These are phyloP conservation scores for Dendrocalamus sinicus DNA, from an alignment of 176 grass and related monocot species.

Conservation along the genomic window DNA sequence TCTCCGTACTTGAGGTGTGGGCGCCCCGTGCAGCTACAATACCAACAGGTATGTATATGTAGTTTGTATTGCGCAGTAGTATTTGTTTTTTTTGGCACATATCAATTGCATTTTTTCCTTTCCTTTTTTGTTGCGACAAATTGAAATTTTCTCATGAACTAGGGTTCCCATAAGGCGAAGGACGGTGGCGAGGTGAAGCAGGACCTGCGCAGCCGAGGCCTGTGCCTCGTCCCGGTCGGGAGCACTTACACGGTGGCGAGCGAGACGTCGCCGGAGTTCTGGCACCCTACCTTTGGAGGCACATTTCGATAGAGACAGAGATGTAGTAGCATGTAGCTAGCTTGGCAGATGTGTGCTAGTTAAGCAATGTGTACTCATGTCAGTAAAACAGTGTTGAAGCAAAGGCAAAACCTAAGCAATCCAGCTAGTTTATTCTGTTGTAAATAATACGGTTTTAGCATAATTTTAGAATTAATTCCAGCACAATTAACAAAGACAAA, in stretches of 20 bases:
- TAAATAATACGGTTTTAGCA: too few relatives aligned
- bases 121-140: too few relatives aligned
- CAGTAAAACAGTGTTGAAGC: slow-evolving; percentile 8
- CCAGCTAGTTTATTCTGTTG: too few relatives aligned
- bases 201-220: slow-evolving; percentile 72
- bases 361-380: not conserved
- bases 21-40: slow-evolving; percentile 46
- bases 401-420: not conserved
- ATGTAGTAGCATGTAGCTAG: not conserved
- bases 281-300: slow-evolving; percentile 80
- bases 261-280: slow-evolving; percentile 68
- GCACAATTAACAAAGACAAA: too few relatives aligned
- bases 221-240: slow-evolving; percentile 80
- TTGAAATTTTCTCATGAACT: slow-evolving; percentile 22
- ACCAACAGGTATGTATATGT: slow-evolving; percentile 46
- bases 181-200: slow-evolving; percentile 38
- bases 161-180: slow-evolving; percentile 43
- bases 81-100: not conserved
- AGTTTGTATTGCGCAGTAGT: not conserved
- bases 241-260: slow-evolving; percentile 69
- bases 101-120: not conserved
- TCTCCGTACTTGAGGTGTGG: slow-evolving; percentile 74
- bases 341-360: not conserved
- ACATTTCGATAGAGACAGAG: slow-evolving; percentile 58
- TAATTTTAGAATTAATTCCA: too few relatives aligned